phyloP scores from a whole-genome alignment of 306 rosid species.

The Quercus alba region DNA sequence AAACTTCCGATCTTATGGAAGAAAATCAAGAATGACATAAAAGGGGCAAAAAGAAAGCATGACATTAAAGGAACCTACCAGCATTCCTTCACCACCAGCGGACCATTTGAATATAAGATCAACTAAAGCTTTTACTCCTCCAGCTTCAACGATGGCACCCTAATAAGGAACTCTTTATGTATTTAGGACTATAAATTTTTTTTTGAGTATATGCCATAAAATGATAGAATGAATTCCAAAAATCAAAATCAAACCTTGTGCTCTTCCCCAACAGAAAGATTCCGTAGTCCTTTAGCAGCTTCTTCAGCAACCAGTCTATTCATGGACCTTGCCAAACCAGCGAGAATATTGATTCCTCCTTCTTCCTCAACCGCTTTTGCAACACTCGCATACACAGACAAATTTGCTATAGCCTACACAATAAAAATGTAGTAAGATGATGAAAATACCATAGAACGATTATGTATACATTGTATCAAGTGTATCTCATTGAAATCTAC shows the following conservation, averaged over 20 bases:
- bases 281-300: conserved; percentile 99
- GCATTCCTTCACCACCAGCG: conserved; percentile 90
- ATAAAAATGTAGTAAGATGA: neutral
- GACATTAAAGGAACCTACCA: conserved; percentile 57
- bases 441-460: neutral
- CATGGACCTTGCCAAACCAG: conserved; percentile 97
- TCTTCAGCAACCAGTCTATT: conserved; percentile 98
- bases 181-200: conserved; percentile 16
- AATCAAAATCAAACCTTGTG: conserved; percentile 64
- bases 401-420: conserved; percentile 91
- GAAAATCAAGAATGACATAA: conserved; percentile 14
- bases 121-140: conserved; percentile 94
- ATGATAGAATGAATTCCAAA: conserved; percentile 11
- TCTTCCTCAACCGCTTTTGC: conserved; percentile 99
- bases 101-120: conserved; percentile 99
- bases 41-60: conserved; percentile 7
- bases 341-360: conserved; percentile 93
- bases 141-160: conserved; percentile 98
- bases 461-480: neutral
- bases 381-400: conserved; percentile 91
- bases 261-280: conserved; percentile 99
- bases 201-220: conserved; percentile 12
- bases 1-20: conserved; percentile 8
- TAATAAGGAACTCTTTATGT: conserved; percentile 31
- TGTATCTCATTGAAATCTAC: conserved; percentile 15